Evolutionary conservation across 2,329 filamentous ascomycete genomes (phyloP).

Genomic region (Lecanicillium sp.): DNA sequence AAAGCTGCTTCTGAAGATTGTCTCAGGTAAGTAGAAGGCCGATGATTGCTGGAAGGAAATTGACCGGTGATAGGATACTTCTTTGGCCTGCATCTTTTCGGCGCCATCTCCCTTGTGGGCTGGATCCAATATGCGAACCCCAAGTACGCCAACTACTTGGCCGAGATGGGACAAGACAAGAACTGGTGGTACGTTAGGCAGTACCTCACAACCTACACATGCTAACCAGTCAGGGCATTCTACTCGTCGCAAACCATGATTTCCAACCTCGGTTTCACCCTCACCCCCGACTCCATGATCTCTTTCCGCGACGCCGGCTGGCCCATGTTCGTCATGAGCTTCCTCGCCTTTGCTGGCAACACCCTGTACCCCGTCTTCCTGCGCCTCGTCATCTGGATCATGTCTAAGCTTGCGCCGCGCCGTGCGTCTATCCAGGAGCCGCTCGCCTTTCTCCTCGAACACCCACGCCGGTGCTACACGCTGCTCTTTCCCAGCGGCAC

Average conservation of each 20-base stretch:
- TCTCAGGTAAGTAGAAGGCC: slow-evolving; percentile 26
- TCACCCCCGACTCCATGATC: slow-evolving; percentile 50
- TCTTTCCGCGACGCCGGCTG: slow-evolving; percentile 38
- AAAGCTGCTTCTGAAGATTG: slow-evolving; percentile 43
- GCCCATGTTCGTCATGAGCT: slow-evolving; percentile 41
- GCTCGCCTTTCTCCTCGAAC: slow-evolving; percentile 53
- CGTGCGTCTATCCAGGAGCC: slow-evolving; percentile 34
- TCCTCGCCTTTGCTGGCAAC: slow-evolving; percentile 46
- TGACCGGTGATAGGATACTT: slow-evolving; percentile 34
- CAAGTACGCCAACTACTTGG: slow-evolving; percentile 36
- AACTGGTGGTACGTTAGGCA: slow-evolving; percentile 43
- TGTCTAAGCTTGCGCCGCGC: slow-evolving; percentile 40
- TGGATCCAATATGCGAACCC: slow-evolving; percentile 38
- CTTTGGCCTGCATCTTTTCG: slow-evolving; percentile 39
- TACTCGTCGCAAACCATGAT: slow-evolving; percentile 47
- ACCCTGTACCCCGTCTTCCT: slow-evolving; percentile 54
- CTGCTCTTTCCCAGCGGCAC: slow-evolving; percentile 54
- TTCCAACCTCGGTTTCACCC: slow-evolving; percentile 47
- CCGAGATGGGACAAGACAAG: slow-evolving; percentile 32
- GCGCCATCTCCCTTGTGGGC: slow-evolving; percentile 39
- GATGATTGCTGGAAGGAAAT: background rate
- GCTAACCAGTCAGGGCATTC: slow-evolving; percentile 32
- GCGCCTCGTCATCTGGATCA: slow-evolving; percentile 51
- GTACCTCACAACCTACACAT: background rate
- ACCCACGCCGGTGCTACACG: slow-evolving; percentile 58